Conservation (phyloP, 192 early-diverging fungal genomes). For the Coemansia sp. region DNA sequence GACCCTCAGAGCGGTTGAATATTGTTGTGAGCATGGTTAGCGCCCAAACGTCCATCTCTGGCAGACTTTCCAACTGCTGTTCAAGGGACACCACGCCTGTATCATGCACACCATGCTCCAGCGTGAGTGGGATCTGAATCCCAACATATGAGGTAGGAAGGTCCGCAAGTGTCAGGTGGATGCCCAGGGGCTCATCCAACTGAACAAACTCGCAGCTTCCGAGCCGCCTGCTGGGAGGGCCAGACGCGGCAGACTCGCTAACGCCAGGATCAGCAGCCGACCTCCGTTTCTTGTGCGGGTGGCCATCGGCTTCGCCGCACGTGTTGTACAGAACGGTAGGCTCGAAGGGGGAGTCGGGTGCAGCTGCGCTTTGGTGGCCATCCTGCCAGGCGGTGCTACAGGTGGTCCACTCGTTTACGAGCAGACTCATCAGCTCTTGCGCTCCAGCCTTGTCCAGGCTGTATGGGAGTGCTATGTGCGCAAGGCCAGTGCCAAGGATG, state of each 20-base stretch:
- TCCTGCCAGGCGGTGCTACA: constrained; percentile 31
- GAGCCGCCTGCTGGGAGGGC: constrained; percentile 6
- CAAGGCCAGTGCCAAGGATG: constrained; percentile 24
- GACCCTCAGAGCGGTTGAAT: constrained; percentile 73
- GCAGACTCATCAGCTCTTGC: background rate
- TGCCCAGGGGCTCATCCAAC: constrained; percentile 25
- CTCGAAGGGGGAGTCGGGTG: constrained; percentile 32
- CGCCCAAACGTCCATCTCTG: constrained; percentile 33
- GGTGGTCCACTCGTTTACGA: constrained; percentile 25
- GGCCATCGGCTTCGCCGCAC: constrained; percentile 1
- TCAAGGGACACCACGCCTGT: constrained; percentile 9
- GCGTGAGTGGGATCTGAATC: constrained; percentile 31
- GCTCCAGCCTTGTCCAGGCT: constrained; percentile 7
- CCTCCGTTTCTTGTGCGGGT: constrained; percentile 35
- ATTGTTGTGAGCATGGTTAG: constrained; percentile 60
- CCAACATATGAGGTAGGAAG: constrained; percentile 49
- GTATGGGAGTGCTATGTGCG: constrained; percentile 27
- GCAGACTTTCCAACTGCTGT: constrained; percentile 31
- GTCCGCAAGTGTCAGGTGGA: constrained; percentile 27
- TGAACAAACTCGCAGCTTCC: constrained; percentile 27
- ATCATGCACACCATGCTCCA: constrained; percentile 3
- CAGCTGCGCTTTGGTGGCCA: constrained; percentile 14
- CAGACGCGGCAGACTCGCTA: background rate
- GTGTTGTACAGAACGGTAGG: constrained; percentile 11
- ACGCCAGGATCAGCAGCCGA: background rate